Percentiles rank a stretch among this genome's conserved stretches.
These are phyloP conservation scores for Ceratobasidium theobromae DNA, from an alignment of 1,284 basidiomycete genomes.

Conservation along the genomic window DNA sequence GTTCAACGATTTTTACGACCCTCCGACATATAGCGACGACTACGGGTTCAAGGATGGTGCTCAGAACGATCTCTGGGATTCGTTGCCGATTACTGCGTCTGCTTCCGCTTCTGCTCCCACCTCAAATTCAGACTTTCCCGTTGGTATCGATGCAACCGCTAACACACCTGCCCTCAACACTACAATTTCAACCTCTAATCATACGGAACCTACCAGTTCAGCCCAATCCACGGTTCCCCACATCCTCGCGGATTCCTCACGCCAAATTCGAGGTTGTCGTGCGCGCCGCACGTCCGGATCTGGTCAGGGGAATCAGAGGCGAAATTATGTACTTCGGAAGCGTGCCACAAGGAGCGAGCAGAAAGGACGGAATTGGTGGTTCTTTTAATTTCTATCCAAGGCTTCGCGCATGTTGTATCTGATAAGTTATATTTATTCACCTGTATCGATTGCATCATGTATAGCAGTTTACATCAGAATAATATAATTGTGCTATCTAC, in stretches of 20 bases:
- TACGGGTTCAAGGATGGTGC: constrained; percentile 62
- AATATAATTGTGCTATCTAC: too few relatives aligned
- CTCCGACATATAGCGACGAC: constrained; percentile 58
- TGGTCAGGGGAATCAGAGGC: background rate
- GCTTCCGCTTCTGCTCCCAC: background rate
- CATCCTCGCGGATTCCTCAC: constrained; percentile 2
- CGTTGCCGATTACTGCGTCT: constrained; percentile 17
- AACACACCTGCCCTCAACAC: background rate
- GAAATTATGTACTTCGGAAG: constrained; percentile 14
- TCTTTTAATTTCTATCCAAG: background rate
- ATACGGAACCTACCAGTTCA: background rate
- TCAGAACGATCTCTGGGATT: constrained; percentile 61
- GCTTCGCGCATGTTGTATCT: background rate
- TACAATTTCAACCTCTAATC: background rate
- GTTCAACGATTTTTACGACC: constrained; percentile 56
- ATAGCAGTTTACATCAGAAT: too few relatives aligned
- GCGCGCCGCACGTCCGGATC: background rate
- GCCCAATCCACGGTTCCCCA: constrained; percentile 14
- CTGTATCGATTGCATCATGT: background rate
- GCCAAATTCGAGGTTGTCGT: constrained; percentile 6
- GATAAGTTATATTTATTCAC: background rate
- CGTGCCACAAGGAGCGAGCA: background rate
- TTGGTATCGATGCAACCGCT: background rate
- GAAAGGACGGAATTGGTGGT: constrained; percentile 15
- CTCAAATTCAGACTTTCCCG: too few relatives aligned